These are phyloP conservation scores for Mrakia hoshinonis DNA, from an alignment of 768 basidiomycete genomes.

Conservation along the genomic window DNA sequence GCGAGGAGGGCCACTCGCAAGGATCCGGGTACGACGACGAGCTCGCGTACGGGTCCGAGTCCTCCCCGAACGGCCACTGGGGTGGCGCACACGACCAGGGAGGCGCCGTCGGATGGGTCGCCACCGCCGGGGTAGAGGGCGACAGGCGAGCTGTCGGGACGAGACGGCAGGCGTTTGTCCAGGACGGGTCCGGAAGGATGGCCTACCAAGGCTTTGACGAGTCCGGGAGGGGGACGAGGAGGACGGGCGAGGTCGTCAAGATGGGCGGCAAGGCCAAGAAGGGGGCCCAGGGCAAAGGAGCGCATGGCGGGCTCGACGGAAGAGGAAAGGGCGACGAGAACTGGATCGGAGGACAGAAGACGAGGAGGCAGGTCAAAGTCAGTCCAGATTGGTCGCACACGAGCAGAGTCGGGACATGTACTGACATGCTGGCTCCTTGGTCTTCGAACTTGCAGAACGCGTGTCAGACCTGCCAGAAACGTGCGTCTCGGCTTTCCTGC, in stretches of 20 bases:
- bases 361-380: conserved; percentile 12
- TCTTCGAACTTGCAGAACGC: not conserved
- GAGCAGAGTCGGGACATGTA: too few species aligned
- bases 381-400: too few species aligned
- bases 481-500: not conserved
- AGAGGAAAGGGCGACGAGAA: not conserved
- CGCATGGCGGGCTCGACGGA: not conserved
- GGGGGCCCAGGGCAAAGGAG: not conserved
- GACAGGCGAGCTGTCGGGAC: not conserved
- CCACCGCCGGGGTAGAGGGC: not conserved
- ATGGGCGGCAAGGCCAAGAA: not conserved
- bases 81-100: not conserved
- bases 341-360: conserved; percentile 14
- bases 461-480: conserved; percentile 3
- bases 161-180: not conserved
- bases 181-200: not conserved
- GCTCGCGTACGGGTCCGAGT: not conserved
- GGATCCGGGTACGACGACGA: not conserved
- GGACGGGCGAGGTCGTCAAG: not conserved
- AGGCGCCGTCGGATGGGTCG: not conserved
- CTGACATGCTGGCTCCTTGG: too few species aligned
- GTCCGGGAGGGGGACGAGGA: not conserved
- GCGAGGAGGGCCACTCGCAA: not conserved
- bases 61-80: not conserved
- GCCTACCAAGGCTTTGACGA: not conserved